Evolutionary conservation across 2,329 filamentous ascomycete species (phyloP).

Genomic region (Pochonia chlamydosporia): DNA sequence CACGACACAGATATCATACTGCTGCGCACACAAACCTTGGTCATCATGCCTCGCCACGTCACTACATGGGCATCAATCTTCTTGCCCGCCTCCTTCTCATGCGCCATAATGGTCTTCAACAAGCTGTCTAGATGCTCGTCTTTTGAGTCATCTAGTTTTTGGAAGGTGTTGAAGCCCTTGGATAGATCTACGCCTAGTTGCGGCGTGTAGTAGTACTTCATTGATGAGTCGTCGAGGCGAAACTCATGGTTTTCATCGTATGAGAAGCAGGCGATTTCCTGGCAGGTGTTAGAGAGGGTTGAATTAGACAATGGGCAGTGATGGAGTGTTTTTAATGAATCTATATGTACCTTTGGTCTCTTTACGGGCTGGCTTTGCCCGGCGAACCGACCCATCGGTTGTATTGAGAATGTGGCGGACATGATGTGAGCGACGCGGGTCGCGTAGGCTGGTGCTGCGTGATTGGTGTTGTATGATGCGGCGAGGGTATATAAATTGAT

Average conservation of each 20-base stretch:
- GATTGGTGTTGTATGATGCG: background rate
- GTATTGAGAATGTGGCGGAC: constrained; percentile 52
- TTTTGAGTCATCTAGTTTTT: constrained; percentile 72
- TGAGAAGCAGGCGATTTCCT: constrained; percentile 92
- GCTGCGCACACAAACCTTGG: constrained; percentile 71
- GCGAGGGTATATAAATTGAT: no score
- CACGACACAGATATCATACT: background rate
- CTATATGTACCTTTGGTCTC: constrained; percentile 60
- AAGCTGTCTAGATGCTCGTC: constrained; percentile 87
- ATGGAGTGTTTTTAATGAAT: constrained; percentile 13
- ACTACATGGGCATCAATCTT: constrained; percentile 73
- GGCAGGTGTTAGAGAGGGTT: background rate
- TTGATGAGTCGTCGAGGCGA: constrained; percentile 67
- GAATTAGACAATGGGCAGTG: background rate
- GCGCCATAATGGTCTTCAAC: constrained; percentile 65
- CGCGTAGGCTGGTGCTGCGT: background rate
- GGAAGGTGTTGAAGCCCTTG: constrained; percentile 74
- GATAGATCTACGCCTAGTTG: constrained; percentile 67
- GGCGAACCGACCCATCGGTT: constrained; percentile 63
- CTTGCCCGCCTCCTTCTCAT: constrained; percentile 63
- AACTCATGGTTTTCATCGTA: constrained; percentile 81
- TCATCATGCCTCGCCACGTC: constrained; percentile 98
- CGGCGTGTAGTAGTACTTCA: constrained; percentile 86
- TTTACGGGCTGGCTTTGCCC: constrained; percentile 65
- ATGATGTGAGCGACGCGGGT: constrained; percentile 11